Percentiles rank a stretch among this genome's conserved stretches.
phyloP scores from a whole-genome alignment of 345 rosid genomes.

The Rhodomyrtus tomentosa region DNA sequence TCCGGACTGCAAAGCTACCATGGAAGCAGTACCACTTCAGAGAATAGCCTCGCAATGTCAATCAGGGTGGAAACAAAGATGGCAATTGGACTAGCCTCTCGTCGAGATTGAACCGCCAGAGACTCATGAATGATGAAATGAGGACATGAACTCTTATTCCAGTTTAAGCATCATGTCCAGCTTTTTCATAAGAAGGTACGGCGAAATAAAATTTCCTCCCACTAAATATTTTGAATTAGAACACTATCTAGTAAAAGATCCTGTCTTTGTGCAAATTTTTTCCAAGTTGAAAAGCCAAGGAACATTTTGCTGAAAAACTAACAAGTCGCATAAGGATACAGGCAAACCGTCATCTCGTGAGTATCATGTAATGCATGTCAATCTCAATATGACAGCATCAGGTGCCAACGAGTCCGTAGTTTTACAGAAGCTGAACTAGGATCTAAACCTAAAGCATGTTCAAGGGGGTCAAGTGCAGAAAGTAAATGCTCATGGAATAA shows the following conservation, averaged over 20 bases:
- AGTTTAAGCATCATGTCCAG: not conserved
- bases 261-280: not conserved
- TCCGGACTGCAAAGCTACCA: not conserved
- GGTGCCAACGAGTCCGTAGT: not conserved
- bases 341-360: not conserved
- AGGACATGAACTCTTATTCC: not conserved
- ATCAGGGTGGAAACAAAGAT: not conserved
- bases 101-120: not conserved
- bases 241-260: not conserved
- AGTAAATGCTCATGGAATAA: not conserved
- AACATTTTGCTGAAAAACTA: not conserved
- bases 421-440: not conserved
- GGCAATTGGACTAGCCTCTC: not conserved
- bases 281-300: not conserved
- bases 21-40: not conserved
- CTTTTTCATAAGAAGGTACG: not conserved
- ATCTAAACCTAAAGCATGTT: not conserved
- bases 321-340: not conserved
- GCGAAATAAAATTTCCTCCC: not conserved
- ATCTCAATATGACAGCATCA: not conserved
- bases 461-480: not conserved
- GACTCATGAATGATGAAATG: not conserved
- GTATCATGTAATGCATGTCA: not conserved
- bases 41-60: not conserved
- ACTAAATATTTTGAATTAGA: not conserved